A percentile compares a stretch with the other conserved stretches of the same genome.
These are phyloP conservation scores for Citrus glauca DNA, from an alignment of 345 rosid species.

Conservation along the genomic window DNA sequence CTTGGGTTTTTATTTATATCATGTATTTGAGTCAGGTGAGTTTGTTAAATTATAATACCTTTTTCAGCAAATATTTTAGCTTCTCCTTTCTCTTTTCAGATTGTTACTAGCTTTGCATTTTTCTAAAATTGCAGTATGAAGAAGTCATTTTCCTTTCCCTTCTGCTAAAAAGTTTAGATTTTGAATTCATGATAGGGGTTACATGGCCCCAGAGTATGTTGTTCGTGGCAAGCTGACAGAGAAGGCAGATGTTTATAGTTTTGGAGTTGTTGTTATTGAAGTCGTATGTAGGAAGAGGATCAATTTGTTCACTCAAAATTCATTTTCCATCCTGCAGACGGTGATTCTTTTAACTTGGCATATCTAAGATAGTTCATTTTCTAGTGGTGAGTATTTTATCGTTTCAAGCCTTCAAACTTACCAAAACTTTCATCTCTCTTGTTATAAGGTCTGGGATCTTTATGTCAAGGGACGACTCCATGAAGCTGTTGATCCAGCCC, in stretches of 20 bases:
- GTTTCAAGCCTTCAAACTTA: background rate
- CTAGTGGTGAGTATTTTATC: background rate
- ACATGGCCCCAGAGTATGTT: slow-evolving; percentile 90
- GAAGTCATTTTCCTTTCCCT: too few relatives aligned
- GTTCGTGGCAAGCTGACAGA: slow-evolving; percentile 71
- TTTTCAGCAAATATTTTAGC: background rate
- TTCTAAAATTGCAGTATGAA: background rate
- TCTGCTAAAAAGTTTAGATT: background rate
- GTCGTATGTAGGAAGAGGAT: slow-evolving; percentile 57
- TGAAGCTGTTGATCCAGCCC: slow-evolving; percentile 61
- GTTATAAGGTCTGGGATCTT: slow-evolving; percentile 56
- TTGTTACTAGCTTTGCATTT: background rate
- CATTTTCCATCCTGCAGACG: slow-evolving; percentile 53
- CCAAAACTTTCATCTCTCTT: background rate
- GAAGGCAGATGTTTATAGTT: slow-evolving; percentile 88
- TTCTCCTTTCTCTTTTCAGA: background rate
- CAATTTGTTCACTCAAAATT: slow-evolving; percentile 34
- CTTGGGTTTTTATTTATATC: background rate
- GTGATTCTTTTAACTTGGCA: slow-evolving; percentile 25
- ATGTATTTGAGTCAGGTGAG: background rate
- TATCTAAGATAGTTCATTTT: background rate
- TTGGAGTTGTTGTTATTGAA: slow-evolving; percentile 75
- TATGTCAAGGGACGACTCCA: slow-evolving; percentile 35
- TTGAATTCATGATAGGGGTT: slow-evolving; percentile 47
- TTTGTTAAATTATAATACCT: background rate